Evolutionary conservation across 805 yeast genomes (phyloP).

Genomic region (Kodamaea neixiangensis): DNA sequence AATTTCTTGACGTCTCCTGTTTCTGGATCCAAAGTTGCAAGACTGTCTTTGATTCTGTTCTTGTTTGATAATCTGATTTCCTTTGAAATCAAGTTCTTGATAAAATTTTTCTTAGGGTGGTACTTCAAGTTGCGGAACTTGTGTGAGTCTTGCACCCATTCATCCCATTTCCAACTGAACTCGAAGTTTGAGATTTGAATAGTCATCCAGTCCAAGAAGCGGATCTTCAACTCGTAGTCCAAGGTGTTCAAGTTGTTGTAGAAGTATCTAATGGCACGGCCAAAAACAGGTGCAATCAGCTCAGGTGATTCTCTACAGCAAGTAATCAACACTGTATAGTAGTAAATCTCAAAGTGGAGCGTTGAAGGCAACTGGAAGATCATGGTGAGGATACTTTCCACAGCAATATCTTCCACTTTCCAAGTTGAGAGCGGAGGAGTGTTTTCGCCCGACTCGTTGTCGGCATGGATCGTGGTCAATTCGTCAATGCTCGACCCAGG

Average conservation of each 20-base stretch:
- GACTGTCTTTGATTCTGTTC: slow-evolving; percentile 66
- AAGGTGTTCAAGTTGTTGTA: slow-evolving; percentile 65
- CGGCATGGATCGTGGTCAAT: slow-evolving; percentile 43
- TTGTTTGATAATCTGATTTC: slow-evolving; percentile 83
- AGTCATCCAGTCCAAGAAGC: slow-evolving; percentile 88
- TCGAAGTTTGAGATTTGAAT: slow-evolving; percentile 91
- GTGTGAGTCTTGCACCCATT: slow-evolving; percentile 73
- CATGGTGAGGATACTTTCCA: slow-evolving; percentile 78
- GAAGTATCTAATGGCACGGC: slow-evolving; percentile 84
- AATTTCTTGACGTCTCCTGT: slow-evolving; percentile 31
- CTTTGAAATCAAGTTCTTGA: slow-evolving; percentile 76
- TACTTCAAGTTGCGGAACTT: slow-evolving; percentile 46
- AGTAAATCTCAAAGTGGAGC: slow-evolving; percentile 71
- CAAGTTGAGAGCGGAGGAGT: slow-evolving; percentile 62
- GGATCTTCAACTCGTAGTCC: slow-evolving; percentile 73
- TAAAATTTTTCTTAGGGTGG: slow-evolving; percentile 74
- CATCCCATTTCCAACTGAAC: slow-evolving; percentile 97
- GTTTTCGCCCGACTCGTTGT: slow-evolving; percentile 44
- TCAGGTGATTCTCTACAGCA: slow-evolving; percentile 74
- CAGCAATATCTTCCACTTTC: slow-evolving; percentile 88
- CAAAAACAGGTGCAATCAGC: slow-evolving; percentile 91
- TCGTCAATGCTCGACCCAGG: slow-evolving; percentile 80
- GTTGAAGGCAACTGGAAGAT: slow-evolving; percentile 73
- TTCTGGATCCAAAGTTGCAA: slow-evolving; percentile 40
- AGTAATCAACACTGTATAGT: slow-evolving; percentile 80